Evolutionary conservation across 192 early-diverging fungal genomes (phyloP).

Genomic region (Coemansia sp.): DNA sequence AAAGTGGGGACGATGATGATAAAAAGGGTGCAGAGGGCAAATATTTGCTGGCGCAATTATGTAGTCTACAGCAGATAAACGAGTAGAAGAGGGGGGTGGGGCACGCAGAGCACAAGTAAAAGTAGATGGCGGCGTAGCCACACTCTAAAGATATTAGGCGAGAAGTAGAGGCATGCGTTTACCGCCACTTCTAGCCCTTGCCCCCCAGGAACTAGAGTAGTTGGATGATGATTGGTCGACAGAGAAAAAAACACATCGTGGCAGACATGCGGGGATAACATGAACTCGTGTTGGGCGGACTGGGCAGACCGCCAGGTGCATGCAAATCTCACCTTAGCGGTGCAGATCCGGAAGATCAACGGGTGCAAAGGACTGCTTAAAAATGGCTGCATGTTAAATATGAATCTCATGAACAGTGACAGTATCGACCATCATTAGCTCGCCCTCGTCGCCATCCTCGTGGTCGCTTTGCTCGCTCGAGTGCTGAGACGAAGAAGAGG

Average conservation of each 20-base stretch:
- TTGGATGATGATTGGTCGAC: not conserved
- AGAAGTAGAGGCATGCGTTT: constrained; percentile 2
- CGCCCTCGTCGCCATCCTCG: not conserved
- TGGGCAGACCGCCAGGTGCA: not conserved
- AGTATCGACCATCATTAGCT: constrained; percentile 23
- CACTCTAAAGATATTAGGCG: not conserved
- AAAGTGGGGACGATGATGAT: not conserved
- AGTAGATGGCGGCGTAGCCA: constrained; percentile 5
- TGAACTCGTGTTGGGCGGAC: not conserved
- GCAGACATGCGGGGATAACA: not conserved
- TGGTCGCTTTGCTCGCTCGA: not conserved
- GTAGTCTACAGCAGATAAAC: constrained; percentile 4
- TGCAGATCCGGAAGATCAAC: not conserved
- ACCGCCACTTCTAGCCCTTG: not conserved
- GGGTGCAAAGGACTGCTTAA: not conserved
- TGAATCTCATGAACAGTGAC: constrained; percentile 35
- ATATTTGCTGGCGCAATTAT: constrained; percentile 5
- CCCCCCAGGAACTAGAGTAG: not conserved
- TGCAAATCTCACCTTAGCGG: not conserved
- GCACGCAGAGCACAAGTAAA: not conserved
- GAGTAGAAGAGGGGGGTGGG: not conserved
- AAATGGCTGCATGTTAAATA: not conserved
- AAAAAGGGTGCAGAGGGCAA: not conserved
- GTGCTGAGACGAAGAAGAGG: not conserved
- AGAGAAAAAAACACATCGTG: not conserved